phyloP scores from a whole-genome alignment of 2,329 filamentous ascomycete genomes.

The Trichoderma asperellum region DNA sequence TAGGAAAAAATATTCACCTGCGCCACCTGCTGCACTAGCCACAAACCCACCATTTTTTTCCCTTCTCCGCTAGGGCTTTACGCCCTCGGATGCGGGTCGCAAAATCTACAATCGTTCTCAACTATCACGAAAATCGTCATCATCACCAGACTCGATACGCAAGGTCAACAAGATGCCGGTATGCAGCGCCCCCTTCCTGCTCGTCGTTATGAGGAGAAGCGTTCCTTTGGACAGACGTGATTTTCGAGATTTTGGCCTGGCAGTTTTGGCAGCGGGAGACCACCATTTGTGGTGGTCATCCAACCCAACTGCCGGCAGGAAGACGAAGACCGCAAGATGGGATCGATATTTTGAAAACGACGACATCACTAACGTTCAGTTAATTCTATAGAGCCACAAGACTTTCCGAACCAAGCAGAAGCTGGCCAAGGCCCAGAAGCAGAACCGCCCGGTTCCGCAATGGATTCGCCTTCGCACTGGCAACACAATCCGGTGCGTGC shows the following conservation, averaged over 20 bases:
- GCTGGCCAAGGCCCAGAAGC: conserved; percentile 99
- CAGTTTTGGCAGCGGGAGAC: not conserved
- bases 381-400: conserved; percentile 83
- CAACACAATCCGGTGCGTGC: conserved; percentile 97
- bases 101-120: conserved; percentile 41
- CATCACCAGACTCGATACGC: conserved; percentile 46
- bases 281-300: not conserved
- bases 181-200: conserved; percentile 35
- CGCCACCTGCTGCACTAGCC: conserved; percentile 23
- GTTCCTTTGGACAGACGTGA: not conserved
- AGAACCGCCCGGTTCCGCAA: conserved; percentile 99
- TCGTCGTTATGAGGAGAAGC: not conserved
- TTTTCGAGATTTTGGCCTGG: conserved; percentile 11
- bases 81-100: conserved; percentile 43
- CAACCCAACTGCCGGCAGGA: not conserved
- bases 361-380: conserved; percentile 34
- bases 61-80: conserved; percentile 42
- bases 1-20: conserved; percentile 26
- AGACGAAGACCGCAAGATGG: conserved; percentile 5
- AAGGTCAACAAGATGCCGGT: conserved; percentile 49
- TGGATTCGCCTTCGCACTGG: conserved; percentile 98
- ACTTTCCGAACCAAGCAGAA: conserved; percentile 99
- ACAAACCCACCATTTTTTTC: conserved; percentile 30
- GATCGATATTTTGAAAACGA: not conserved
- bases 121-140: conserved; percentile 40